Percentiles rank a stretch among this genome's conserved stretches.
These are phyloP conservation scores for Oryza meyeriana DNA, from an alignment of 176 grass and related monocot genomes.

Conservation along the genomic window DNA sequence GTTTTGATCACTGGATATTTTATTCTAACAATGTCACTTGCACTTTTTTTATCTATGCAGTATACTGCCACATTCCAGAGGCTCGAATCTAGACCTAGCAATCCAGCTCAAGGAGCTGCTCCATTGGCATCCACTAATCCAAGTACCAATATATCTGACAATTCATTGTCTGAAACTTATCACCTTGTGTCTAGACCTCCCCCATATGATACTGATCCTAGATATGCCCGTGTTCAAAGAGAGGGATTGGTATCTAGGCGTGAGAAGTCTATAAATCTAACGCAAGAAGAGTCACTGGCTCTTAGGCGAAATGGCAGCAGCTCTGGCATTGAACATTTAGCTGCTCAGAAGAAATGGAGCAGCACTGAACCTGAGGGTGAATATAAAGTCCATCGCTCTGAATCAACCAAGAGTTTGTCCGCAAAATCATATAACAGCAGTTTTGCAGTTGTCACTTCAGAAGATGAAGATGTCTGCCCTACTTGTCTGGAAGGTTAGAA, in stretches of 20 bases:
- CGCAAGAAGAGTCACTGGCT: constrained; percentile 61
- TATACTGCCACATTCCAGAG: constrained; percentile 76
- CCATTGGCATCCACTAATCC: constrained; percentile 38
- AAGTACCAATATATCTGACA: constrained; percentile 44
- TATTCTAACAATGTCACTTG: background rate
- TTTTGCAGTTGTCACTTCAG: constrained; percentile 52
- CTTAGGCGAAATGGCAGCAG: constrained; percentile 78
- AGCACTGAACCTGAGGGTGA: constrained; percentile 61
- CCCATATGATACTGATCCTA: constrained; percentile 66
- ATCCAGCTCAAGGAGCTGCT: constrained; percentile 51
- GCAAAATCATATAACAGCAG: constrained; percentile 55
- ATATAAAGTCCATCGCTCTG: constrained; percentile 54
- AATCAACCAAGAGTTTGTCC: constrained; percentile 68
- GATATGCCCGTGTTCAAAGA: constrained; percentile 66
- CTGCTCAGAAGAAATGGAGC: constrained; percentile 61
- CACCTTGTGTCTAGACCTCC: constrained; percentile 75
- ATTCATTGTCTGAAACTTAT: constrained; percentile 51
- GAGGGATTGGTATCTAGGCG: constrained; percentile 85
- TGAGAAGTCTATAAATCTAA: constrained; percentile 74
- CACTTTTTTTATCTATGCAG: constrained; percentile 38
- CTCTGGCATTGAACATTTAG: constrained; percentile 60
- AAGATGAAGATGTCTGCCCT: constrained; percentile 92
- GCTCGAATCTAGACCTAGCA: constrained; percentile 60
- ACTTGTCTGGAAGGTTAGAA: constrained; percentile 87
- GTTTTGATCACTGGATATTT: background rate